phyloP scores from a whole-genome alignment of 768 basidiomycete species.

The Auricularia sp. region DNA sequence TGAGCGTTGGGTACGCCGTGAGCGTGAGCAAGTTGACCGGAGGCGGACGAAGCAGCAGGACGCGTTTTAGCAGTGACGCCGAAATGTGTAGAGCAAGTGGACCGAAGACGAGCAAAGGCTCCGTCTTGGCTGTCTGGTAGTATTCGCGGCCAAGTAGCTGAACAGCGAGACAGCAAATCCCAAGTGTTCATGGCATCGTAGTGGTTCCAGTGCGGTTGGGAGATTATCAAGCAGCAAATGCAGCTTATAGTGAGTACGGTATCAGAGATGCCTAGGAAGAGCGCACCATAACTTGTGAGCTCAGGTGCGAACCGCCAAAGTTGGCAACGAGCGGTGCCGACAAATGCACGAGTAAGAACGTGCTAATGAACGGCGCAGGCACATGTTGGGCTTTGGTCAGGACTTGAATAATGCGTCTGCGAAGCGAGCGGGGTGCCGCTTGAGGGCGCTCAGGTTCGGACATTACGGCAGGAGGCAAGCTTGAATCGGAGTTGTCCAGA shows the following conservation, averaged over 20 bases:
- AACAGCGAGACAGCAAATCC: not conserved
- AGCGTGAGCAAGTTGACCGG: constrained; percentile 35
- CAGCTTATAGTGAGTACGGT: too few relatives aligned
- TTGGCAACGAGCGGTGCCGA: constrained; percentile 63
- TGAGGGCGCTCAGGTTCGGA: not conserved
- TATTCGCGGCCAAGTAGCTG: constrained; percentile 79
- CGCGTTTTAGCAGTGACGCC: constrained; percentile 48
- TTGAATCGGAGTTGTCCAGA: too few relatives aligned
- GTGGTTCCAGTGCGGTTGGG: too few relatives aligned
- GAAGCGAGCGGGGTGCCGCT: not conserved
- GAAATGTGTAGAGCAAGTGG: constrained; percentile 59
- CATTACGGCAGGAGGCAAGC: not conserved
- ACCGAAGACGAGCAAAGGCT: constrained; percentile 54
- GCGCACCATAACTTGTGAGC: constrained; percentile 69
- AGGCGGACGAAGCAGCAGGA: constrained; percentile 33
- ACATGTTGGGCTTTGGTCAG: constrained; percentile 55
- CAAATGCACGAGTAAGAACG: constrained; percentile 72
- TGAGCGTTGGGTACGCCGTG: constrained; percentile 50
- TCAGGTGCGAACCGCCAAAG: constrained; percentile 53
- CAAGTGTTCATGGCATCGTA: too few relatives aligned
- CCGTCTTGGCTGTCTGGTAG: constrained; percentile 60
- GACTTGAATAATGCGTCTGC: constrained; percentile 20
- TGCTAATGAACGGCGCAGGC: constrained; percentile 65
- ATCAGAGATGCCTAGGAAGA: not conserved
- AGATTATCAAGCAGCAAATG: too few relatives aligned